phyloP scores from a whole-genome alignment of 139 green algal genomes.

The Chlamydomonas schloesseri region DNA sequence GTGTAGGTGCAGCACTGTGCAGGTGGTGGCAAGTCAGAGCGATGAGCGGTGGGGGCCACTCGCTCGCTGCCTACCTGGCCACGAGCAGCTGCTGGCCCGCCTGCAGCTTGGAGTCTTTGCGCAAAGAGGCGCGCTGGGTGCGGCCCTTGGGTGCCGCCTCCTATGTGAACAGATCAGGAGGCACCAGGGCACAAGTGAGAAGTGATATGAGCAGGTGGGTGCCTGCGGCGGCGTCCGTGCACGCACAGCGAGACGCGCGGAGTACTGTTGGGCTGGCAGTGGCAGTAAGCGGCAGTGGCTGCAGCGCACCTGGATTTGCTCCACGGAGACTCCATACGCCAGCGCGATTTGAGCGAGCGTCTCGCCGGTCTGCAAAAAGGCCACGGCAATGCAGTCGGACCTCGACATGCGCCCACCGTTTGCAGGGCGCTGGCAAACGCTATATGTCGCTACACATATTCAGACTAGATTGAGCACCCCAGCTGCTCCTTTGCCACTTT shows the following conservation, averaged over 20 bases:
- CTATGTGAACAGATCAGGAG: background rate
- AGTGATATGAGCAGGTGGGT: too few relatives aligned
- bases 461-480: too few relatives aligned
- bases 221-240: too few relatives aligned
- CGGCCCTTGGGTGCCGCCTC: conserved; percentile 5
- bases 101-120: background rate
- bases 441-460: background rate
- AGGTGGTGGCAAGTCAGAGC: too few relatives aligned
- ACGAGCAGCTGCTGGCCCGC: conserved; percentile 16
- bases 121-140: background rate
- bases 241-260: background rate
- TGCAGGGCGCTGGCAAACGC: background rate
- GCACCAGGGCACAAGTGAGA: too few relatives aligned
- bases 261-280: background rate
- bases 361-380: conserved; percentile 37
- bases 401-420: background rate
- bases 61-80: too few relatives aligned
- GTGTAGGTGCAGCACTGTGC: too few relatives aligned
- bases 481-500: too few relatives aligned
- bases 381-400: background rate
- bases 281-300: too few relatives aligned
- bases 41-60: too few relatives aligned
- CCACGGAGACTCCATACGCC: conserved; percentile 16
- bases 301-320: conserved; percentile 12
- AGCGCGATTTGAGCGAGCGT: conserved; percentile 36